These are phyloP conservation scores for Dimargaris cristalligena DNA, from an alignment of 192 early-diverging fungal genomes.

Conservation along the genomic window DNA sequence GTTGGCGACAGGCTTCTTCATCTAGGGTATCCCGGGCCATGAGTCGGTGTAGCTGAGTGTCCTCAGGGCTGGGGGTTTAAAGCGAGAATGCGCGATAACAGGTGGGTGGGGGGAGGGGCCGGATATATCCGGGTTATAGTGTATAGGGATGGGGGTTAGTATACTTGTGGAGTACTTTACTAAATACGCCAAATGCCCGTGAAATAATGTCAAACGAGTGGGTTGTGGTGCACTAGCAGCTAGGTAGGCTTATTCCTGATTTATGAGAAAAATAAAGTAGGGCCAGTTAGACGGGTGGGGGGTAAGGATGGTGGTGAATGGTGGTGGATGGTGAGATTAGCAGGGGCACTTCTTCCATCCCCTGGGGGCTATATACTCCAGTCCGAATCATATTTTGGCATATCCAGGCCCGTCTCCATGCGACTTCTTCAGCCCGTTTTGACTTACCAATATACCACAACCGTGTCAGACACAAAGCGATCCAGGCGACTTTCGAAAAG, in stretches of 20 bases:
- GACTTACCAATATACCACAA: constrained; percentile 70
- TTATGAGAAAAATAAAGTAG: too few relatives aligned
- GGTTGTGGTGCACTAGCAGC: too few relatives aligned
- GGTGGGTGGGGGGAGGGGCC: background rate
- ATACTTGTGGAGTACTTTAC: too few relatives aligned
- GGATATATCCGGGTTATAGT: too few relatives aligned
- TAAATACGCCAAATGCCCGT: too few relatives aligned
- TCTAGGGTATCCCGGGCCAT: constrained; percentile 50
- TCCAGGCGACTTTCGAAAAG: constrained; percentile 73
- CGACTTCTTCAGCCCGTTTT: background rate
- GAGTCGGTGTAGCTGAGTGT: constrained; percentile 58
- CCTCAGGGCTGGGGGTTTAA: constrained; percentile 37
- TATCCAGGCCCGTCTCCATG: background rate
- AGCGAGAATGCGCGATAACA: background rate
- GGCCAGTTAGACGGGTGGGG: too few relatives aligned
- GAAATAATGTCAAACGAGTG: too few relatives aligned
- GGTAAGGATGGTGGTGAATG: too few relatives aligned
- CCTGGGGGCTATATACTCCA: background rate
- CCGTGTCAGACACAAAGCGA: constrained; percentile 43
- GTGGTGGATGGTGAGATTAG: too few relatives aligned
- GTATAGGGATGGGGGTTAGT: too few relatives aligned
- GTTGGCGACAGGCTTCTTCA: constrained; percentile 40
- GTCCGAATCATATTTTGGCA: constrained; percentile 7
- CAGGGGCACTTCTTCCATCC: too few relatives aligned
- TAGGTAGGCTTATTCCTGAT: too few relatives aligned